phyloP scores from a whole-genome alignment of 192 early-diverging fungal genomes.

The Backusella liffmaniae region DNA sequence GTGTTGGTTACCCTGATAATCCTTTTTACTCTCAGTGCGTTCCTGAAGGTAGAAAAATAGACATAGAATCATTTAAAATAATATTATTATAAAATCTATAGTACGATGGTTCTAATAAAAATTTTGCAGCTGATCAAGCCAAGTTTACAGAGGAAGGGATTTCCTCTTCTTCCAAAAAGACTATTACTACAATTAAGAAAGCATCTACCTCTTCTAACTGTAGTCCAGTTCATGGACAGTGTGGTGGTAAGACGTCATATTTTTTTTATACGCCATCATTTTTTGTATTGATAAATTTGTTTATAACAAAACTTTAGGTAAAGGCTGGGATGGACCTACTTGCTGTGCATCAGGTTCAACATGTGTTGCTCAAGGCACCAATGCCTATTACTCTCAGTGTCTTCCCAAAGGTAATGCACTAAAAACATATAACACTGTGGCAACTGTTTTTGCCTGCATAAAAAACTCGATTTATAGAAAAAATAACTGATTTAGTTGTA shows the following conservation, averaged over 20 bases:
- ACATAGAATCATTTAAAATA: too few relatives aligned
- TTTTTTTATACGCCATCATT: neutral
- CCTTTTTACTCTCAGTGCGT: slow-evolving; percentile 24
- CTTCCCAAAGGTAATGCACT: slow-evolving; percentile 7
- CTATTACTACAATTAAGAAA: neutral
- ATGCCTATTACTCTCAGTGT: slow-evolving; percentile 23
- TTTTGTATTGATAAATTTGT: too few relatives aligned
- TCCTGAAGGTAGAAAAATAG: neutral
- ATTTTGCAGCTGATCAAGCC: too few relatives aligned
- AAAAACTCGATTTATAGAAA: neutral
- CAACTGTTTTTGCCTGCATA: neutral
- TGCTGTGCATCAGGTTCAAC: slow-evolving; percentile 23
- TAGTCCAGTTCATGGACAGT: slow-evolving; percentile 13
- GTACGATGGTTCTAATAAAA: too few relatives aligned
- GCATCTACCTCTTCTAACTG: neutral
- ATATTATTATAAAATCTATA: too few relatives aligned
- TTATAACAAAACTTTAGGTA: slow-evolving; percentile 5
- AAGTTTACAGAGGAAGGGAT: too few relatives aligned
- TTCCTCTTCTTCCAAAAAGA: too few relatives aligned
- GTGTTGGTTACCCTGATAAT: slow-evolving; percentile 8
- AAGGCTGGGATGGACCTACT: slow-evolving; percentile 15
- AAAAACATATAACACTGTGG: neutral
- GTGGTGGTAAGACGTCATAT: slow-evolving; percentile 11
- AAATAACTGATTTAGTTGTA: neutral
- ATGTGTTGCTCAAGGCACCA: slow-evolving; percentile 11